Evolutionary conservation across 2,329 filamentous ascomycete genomes (phyloP), one percentile per base, ranked within the genome.

Genomic region (Fusarium sp.): DNA sequence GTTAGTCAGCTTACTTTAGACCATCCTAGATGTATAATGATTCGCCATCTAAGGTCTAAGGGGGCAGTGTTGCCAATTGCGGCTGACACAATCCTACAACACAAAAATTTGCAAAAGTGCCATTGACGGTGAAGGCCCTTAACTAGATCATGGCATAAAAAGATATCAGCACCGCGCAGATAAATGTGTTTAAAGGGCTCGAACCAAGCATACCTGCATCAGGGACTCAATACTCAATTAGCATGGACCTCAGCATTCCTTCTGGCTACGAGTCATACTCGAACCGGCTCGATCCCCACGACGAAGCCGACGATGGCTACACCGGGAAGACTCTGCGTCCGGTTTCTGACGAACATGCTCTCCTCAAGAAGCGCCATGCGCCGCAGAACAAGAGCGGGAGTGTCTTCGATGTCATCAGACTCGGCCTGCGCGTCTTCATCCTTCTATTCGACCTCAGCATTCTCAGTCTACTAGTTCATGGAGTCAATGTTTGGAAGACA

Each of bases 241-340:
- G 14, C 3, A 64, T 65, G 62, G 62, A 65, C 14, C 52, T 65
- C 1, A 65, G 62, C 33, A n/a, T 35, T 0, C 62, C 60, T 0
- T 65, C 62, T 17, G 50, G 50, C 7, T 65, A 65, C 15, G 62
- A 65, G 5, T 65, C 62, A 1, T 65, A 65, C 38, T 65, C 62
- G 0, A 65, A 65, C 44, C 42, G 62, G 4, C 62, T 65, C 10
- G 60, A 65, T 15, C 62, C 60, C 27, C 52, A 65, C 12, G 62
- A 65, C 12, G 62, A 65, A 12, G 30, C 30, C 4, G 50, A 65
- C 11, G 23, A 35, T 7, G 18, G 46, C 13, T 38, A 35, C 20
- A 14, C 30, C 40, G 50, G 49, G 1, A 65, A 65, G 14, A 7
- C 26, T 8, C 9, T 33, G 0, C 26, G 32, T 13, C 26, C 23